Evolutionary conservation across 75 land plant genomes (phyloP).

Genomic region (Chamaecyparis obtusa): DNA sequence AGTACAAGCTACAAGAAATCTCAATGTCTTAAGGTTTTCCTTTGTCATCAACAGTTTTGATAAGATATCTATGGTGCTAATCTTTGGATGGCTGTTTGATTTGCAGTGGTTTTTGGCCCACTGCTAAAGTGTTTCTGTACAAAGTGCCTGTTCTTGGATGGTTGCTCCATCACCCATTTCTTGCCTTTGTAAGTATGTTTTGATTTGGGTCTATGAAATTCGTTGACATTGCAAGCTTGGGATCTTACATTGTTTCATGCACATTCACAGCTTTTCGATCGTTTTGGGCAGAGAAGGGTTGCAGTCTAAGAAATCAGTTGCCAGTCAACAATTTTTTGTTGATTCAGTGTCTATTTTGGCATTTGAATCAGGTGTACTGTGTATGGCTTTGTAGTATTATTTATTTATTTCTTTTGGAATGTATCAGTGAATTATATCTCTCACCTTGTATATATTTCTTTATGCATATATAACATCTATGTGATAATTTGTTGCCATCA

Average conservation of each 20-base stretch:
- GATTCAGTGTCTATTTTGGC: neutral
- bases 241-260: neutral
- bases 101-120: constrained; percentile 72
- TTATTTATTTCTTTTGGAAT: too few relatives aligned
- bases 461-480: too few relatives aligned
- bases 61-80: neutral
- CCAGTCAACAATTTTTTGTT: neutral
- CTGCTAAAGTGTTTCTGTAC: constrained; percentile 50
- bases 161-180: constrained; percentile 50
- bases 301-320: neutral
- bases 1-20: too few relatives aligned
- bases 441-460: too few relatives aligned
- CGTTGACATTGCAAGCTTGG: neutral
- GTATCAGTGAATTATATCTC: too few relatives aligned
- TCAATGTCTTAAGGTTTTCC: neutral
- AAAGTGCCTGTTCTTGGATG: constrained; percentile 80
- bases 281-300: neutral
- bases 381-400: neutral
- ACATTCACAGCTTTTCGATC: neutral
- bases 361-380: neutral
- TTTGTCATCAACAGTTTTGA: neutral
- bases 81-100: neutral
- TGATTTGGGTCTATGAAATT: neutral
- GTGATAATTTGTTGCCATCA: too few relatives aligned
- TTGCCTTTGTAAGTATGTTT: neutral